These are phyloP conservation scores for Lodderomyces beijingensis DNA, from an alignment of 1,139 yeast species.

Conservation along the genomic window DNA sequence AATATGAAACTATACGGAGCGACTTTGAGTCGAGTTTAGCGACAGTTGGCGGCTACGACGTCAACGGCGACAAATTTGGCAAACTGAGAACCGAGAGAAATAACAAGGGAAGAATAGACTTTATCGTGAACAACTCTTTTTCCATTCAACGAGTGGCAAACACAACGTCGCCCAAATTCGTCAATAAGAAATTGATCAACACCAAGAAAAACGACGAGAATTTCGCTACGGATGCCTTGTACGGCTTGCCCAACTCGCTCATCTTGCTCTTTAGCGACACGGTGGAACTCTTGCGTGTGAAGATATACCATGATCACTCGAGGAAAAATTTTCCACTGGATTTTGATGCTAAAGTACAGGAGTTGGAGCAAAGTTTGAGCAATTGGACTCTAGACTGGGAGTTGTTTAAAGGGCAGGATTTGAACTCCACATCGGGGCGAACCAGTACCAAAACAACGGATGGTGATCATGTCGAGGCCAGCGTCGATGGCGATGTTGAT, in stretches of 20 bases:
- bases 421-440: slow-evolving; percentile 6
- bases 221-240: slow-evolving; percentile 74
- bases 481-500: slow-evolving; percentile 2
- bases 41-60: slow-evolving; percentile 32
- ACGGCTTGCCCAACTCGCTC: slow-evolving; percentile 81
- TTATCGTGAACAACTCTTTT: slow-evolving; percentile 34
- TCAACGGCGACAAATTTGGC: slow-evolving; percentile 35
- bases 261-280: slow-evolving; percentile 68
- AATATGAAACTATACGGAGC: slow-evolving; percentile 35
- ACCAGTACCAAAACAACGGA: slow-evolving; percentile 12
- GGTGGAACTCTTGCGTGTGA: slow-evolving; percentile 60
- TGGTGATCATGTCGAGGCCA: slow-evolving; percentile 10
- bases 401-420: slow-evolving; percentile 21
- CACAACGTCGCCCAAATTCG: slow-evolving; percentile 37
- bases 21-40: slow-evolving; percentile 30
- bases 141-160: slow-evolving; percentile 1
- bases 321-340: slow-evolving; percentile 33
- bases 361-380: slow-evolving; percentile 48
- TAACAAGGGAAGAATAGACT: slow-evolving; percentile 43
- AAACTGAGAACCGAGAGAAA: slow-evolving; percentile 6
- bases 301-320: slow-evolving; percentile 45
- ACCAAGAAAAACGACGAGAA: slow-evolving; percentile 48
- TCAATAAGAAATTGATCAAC: slow-evolving; percentile 40
- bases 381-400: slow-evolving; percentile 71
- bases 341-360: slow-evolving; percentile 41